Conservation (phyloP, 176 grass and related monocot genomes). For the Juncus effusus region DNA sequence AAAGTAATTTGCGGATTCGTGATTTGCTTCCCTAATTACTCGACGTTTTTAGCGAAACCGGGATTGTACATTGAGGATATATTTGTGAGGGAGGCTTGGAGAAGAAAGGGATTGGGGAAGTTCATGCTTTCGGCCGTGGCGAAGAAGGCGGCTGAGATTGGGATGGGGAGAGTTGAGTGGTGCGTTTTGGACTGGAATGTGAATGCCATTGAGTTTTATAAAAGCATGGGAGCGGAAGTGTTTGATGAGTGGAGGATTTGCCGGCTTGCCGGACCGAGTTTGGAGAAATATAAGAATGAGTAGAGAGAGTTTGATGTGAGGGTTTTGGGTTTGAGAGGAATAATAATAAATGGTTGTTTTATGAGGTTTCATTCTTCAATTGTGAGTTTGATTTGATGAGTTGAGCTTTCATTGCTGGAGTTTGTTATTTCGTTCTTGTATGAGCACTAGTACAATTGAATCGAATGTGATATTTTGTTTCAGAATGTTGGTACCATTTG, state of each 20-base stretch:
- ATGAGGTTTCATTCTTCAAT: neutral
- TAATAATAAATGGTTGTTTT: constrained; percentile 8
- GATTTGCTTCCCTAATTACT: constrained; percentile 75
- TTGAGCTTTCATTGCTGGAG: neutral
- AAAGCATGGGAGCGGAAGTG: constrained; percentile 86
- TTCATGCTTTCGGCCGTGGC: constrained; percentile 81
- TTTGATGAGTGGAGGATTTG: constrained; percentile 85
- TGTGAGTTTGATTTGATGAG: constrained; percentile 8
- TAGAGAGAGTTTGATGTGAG: constrained; percentile 3
- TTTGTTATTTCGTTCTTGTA: constrained; percentile 10
- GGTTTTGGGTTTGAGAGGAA: neutral
- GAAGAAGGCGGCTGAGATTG: constrained; percentile 50
- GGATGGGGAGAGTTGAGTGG: constrained; percentile 86
- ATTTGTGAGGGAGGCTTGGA: constrained; percentile 78
- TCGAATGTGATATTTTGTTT: no score
- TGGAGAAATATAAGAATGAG: constrained; percentile 47
- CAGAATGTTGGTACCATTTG: no score
- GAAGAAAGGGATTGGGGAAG: constrained; percentile 62
- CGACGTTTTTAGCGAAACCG: constrained; percentile 57
- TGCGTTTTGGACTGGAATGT: constrained; percentile 86
- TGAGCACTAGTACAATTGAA: neutral
- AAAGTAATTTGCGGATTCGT: constrained; percentile 52
- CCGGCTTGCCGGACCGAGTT: constrained; percentile 44
- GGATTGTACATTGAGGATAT: constrained; percentile 51
- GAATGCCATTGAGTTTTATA: constrained; percentile 85